These are phyloP conservation scores for Sicyos edulis DNA, from an alignment of 306 rosid genomes.

Conservation along the genomic window DNA sequence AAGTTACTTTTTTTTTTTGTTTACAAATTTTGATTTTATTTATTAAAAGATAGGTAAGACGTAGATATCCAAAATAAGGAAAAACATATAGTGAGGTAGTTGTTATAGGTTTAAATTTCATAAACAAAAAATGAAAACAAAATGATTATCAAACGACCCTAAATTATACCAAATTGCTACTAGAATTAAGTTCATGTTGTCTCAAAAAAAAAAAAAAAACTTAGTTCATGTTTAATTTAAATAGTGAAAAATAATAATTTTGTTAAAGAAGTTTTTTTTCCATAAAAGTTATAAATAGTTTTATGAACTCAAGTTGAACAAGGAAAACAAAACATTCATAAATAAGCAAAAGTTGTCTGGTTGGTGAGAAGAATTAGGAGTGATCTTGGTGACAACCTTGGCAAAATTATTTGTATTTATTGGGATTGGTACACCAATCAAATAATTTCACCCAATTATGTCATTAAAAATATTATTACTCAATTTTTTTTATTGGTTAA, in stretches of 20 bases:
- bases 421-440: slow-evolving; percentile 1
- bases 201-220: no score
- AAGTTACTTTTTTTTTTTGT: no score
- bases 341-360: slow-evolving; percentile 4
- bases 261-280: not conserved
- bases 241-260: not conserved
- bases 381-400: not conserved
- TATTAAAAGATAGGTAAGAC: no score
- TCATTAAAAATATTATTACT: not conserved
- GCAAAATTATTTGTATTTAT: not conserved
- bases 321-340: not conserved
- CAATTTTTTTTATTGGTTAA: not conserved
- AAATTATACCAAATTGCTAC: no score
- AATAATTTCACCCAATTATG: not conserved
- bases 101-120: no score
- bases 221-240: no score
- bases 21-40: no score
- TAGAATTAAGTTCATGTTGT: no score
- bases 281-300: not conserved
- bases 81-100: no score
- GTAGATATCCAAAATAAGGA: no score
- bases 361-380: slow-evolving; percentile 2
- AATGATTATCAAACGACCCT: no score
- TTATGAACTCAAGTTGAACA: not conserved
- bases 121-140: no score